Conservation (phyloP, 2,329 filamentous ascomycete genomes). For the Fusarium ambrosium region DNA sequence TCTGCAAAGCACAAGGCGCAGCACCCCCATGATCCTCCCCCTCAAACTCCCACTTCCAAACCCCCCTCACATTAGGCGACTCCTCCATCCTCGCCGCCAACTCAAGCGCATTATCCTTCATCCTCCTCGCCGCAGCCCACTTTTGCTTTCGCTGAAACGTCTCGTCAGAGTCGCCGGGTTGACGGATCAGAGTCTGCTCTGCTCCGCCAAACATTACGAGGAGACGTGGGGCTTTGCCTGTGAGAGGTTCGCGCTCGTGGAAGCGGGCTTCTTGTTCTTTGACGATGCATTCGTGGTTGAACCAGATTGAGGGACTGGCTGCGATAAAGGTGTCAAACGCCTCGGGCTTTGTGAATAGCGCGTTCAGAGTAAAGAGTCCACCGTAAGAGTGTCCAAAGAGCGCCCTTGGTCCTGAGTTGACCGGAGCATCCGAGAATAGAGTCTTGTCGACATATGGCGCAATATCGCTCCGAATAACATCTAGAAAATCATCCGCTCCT, state of each 20-base stretch:
- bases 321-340: slow-evolving; percentile 60
- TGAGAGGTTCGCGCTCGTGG: slow-evolving; percentile 8
- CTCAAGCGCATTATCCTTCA: slow-evolving; percentile 42
- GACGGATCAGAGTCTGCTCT: slow-evolving; percentile 49
- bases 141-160: slow-evolving; percentile 45
- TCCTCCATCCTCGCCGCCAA: slow-evolving; percentile 37
- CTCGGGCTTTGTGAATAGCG: slow-evolving; percentile 55
- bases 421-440: slow-evolving; percentile 39
- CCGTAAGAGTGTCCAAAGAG: slow-evolving; percentile 65
- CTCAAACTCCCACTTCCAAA: slow-evolving; percentile 46
- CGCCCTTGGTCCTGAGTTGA: slow-evolving; percentile 55
- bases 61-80: slow-evolving; percentile 29
- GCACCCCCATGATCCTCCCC: slow-evolving; percentile 47
- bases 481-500: slow-evolving; percentile 60
- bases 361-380: slow-evolving; percentile 61
- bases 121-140: slow-evolving; percentile 34
- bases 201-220: slow-evolving; percentile 50
- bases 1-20: slow-evolving; percentile 37
- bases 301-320: slow-evolving; percentile 63
- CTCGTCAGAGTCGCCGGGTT: slow-evolving; percentile 48
- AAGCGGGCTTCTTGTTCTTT: slow-evolving; percentile 48
- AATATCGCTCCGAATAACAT: slow-evolving; percentile 56
- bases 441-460: slow-evolving; percentile 48
- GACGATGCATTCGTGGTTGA: slow-evolving; percentile 58
- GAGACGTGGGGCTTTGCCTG: slow-evolving; percentile 45